phyloP scores from a whole-genome alignment of 2,329 filamentous ascomycete species.

The Metarhizium guizhouense region DNA sequence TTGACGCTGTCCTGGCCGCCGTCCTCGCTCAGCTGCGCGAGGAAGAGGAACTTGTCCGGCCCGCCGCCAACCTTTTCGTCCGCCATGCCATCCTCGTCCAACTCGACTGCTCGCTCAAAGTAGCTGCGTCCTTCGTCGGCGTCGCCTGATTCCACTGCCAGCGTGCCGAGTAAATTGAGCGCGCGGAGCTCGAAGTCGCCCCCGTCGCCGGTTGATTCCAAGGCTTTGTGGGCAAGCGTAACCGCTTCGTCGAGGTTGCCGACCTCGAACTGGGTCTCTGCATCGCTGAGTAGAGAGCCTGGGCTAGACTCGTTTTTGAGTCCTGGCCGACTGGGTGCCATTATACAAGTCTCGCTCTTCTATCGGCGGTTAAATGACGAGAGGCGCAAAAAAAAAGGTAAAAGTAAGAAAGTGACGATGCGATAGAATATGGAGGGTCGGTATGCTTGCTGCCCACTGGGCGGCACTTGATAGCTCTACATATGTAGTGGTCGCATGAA shows the following conservation, averaged over 20 bases:
- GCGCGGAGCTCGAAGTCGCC: conserved; percentile 52
- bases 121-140: conserved; percentile 62
- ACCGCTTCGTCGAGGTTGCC: conserved; percentile 33
- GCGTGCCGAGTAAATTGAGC: conserved; percentile 70
- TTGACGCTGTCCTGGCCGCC: conserved; percentile 55
- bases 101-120: conserved; percentile 63
- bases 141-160: conserved; percentile 75
- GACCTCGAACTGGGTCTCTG: conserved; percentile 32
- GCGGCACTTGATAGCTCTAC: too few relatives aligned
- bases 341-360: conserved; percentile 9
- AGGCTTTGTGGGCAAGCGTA: conserved; percentile 31
- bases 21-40: conserved; percentile 78
- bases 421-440: neutral
- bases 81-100: conserved; percentile 67
- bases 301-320: conserved; percentile 23
- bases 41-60: conserved; percentile 87
- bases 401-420: neutral
- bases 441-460: too few relatives aligned
- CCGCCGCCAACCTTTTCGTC: conserved; percentile 70
- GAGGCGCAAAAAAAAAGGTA: neutral
- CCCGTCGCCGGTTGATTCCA: conserved; percentile 31
- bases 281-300: conserved; percentile 26
- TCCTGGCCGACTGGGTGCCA: conserved; percentile 33
- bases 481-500: neutral
- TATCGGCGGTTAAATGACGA: neutral